phyloP scores from a whole-genome alignment of 257 asterid species.

The Schizonepeta tenuifolia region DNA sequence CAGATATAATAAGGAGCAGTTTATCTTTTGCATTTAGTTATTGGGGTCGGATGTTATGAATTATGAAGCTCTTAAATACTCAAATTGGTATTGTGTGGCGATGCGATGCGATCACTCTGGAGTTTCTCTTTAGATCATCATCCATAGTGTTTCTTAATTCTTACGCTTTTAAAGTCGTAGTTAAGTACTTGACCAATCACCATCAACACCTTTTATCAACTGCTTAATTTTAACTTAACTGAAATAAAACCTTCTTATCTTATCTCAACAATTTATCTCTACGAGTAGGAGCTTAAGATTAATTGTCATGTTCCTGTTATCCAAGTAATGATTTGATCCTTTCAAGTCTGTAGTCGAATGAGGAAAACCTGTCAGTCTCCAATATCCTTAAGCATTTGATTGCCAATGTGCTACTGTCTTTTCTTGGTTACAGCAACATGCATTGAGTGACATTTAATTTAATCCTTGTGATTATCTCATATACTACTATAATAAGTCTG shows the following conservation, averaged over 20 bases:
- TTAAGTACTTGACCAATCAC: too few relatives aligned
- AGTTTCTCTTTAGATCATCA: too few relatives aligned
- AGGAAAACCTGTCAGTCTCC: too few relatives aligned
- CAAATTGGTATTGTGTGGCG: too few relatives aligned
- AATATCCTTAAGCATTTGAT: background rate
- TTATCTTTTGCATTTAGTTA: background rate
- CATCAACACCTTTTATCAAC: too few relatives aligned
- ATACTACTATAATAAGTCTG: background rate
- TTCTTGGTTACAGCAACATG: background rate
- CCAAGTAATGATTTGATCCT: background rate
- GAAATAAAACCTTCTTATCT: too few relatives aligned
- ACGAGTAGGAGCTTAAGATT: background rate
- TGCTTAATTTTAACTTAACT: too few relatives aligned
- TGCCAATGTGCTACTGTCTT: background rate
- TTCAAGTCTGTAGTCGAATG: too few relatives aligned
- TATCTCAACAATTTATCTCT: background rate
- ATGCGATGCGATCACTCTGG: too few relatives aligned
- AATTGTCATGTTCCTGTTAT: background rate
- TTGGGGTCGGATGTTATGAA: background rate
- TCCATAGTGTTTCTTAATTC: too few relatives aligned
- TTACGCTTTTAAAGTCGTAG: too few relatives aligned
- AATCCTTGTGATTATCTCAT: too few relatives aligned
- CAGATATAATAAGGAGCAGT: background rate
- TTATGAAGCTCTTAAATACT: background rate
- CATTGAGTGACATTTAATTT: background rate